A percentile compares a stretch with the other conserved stretches of the same genome.
Conservation (phyloP, 208 protist genomes). For the Acanthamoeba healyi region DNA sequence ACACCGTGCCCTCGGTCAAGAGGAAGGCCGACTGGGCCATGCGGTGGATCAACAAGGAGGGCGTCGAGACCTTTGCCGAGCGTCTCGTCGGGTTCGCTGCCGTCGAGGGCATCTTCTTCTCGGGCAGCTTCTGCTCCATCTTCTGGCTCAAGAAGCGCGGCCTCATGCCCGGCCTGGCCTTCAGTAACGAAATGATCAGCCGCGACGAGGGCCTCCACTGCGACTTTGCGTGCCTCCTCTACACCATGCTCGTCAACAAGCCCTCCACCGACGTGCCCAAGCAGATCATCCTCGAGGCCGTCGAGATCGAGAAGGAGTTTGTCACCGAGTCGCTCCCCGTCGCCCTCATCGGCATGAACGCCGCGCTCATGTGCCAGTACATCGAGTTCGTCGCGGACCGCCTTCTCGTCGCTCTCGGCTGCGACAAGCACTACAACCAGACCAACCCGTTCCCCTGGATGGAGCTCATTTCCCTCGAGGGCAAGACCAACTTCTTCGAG, state of each 20-base stretch:
- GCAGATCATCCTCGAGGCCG: constrained; percentile 95
- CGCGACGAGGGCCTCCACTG: constrained; percentile 99
- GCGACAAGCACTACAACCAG: constrained; percentile 96
- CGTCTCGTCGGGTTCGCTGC: constrained; percentile 98
- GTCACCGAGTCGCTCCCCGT: constrained; percentile 98
- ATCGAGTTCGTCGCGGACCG: constrained; percentile 99
- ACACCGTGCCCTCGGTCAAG: constrained; percentile 97
- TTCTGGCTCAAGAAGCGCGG: constrained; percentile 99
- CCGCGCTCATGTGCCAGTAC: constrained; percentile 98
- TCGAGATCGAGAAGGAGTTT: constrained; percentile 98
- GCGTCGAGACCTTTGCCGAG: constrained; percentile 93
- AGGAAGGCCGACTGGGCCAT: constrained; percentile 99
- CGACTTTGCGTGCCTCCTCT: constrained; percentile 99
- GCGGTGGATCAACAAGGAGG: constrained; percentile 90
- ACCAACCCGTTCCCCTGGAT: constrained; percentile 99
- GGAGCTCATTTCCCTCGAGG: constrained; percentile 99
- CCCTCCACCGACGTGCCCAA: constrained; percentile 90
- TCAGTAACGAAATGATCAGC: constrained; percentile 99
- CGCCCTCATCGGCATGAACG: constrained; percentile 99
- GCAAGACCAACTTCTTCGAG: constrained; percentile 99
- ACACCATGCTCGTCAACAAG: constrained; percentile 94
- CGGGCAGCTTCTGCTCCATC: constrained; percentile 98
- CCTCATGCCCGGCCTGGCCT: constrained; percentile 99
- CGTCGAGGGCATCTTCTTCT: constrained; percentile 99
- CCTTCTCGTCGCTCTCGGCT: constrained; percentile 96